Evolutionary conservation across 1,284 basidiomycete species (phyloP).

Genomic region (Puccinia hordei): DNA sequence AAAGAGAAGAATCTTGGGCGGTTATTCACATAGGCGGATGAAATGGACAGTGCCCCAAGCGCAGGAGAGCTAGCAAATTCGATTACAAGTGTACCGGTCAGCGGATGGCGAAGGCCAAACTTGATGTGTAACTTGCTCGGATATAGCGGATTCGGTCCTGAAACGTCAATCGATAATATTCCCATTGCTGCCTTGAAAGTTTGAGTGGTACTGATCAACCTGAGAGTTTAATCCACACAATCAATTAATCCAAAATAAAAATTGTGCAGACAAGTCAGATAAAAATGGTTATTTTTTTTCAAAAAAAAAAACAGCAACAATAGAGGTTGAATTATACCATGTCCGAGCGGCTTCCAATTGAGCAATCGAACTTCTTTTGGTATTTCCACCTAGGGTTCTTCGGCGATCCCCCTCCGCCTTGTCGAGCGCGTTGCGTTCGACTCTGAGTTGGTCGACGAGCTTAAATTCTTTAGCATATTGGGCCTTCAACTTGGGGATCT

Average conservation of each 20-base stretch:
- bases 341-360: constrained; percentile 26
- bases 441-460: constrained; percentile 40
- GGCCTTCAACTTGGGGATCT: constrained; percentile 39
- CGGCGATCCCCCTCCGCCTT: constrained; percentile 45
- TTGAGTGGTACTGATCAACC: constrained; percentile 30
- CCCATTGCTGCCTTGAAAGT: constrained; percentile 27
- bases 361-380: constrained; percentile 28
- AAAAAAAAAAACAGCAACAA: constrained; percentile 9
- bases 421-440: constrained; percentile 41
- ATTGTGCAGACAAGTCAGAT: not conserved
- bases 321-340: constrained; percentile 11
- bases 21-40: constrained; percentile 31
- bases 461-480: constrained; percentile 34
- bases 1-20: not conserved
- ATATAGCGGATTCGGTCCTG: constrained; percentile 2
- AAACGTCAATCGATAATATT: constrained; percentile 35
- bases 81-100: constrained; percentile 28
- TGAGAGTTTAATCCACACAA: not conserved
- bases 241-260: not conserved
- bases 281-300: not conserved
- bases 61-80: constrained; percentile 23
- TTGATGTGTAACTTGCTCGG: constrained; percentile 41
- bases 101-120: constrained; percentile 37
- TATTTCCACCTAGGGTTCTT: constrained; percentile 35
- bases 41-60: constrained; percentile 27